Base-by-base conservation (phyloP, 73 alveolate species). In the Loxodes magnus region DNA sequence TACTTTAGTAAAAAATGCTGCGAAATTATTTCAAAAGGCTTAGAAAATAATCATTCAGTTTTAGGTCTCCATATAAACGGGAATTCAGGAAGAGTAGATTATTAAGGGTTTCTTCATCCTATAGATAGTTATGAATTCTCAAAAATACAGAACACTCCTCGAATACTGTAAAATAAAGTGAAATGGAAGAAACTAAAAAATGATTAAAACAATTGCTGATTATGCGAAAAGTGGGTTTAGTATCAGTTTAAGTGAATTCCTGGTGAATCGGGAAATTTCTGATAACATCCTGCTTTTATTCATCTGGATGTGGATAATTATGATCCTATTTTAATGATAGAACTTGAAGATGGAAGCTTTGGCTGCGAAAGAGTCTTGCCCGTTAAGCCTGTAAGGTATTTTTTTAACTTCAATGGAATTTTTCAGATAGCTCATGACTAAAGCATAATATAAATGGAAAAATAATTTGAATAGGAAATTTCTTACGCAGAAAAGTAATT, bases 1-100 rank as follows among this genome's bases (percentile, higher is more conserved):
- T 58, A 71, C 58, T 39, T 86, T 36, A 33, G 55, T 33, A 31
- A 29, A 41, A 64, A 37, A n/a, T 86, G 71, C 30, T 58, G 92
- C 58, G 42, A 58, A 46, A 39, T 38, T 23, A 28, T 86, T 7
- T 75, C 78, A 17, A 88, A 86, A 34, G 54, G 29, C 26, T 33
- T 83, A 15, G 73, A 71, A 69, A 54, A 43, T n/a, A 86, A 86
- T 70, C 94, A 81, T 43, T 68, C 74, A 2, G 43, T 86, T 4
- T 46, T 69, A 35, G 96, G 96, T 10, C 46, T 86, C 35, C 96
- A 86, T 55, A 74, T 80, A 51, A 77, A 62, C 24, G 96, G 96
- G 0, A 81, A 81, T 56, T 78, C 72, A 22, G 65, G 84, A 68
- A 59, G 57, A 56, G 64, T 82, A 20, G 86, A 85, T 60, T 51